Percentiles rank a stretch among this genome's conserved stretches.
phyloP scores from a whole-genome alignment of 73 alveolate genomes.

The Paramecium caudatum region DNA sequence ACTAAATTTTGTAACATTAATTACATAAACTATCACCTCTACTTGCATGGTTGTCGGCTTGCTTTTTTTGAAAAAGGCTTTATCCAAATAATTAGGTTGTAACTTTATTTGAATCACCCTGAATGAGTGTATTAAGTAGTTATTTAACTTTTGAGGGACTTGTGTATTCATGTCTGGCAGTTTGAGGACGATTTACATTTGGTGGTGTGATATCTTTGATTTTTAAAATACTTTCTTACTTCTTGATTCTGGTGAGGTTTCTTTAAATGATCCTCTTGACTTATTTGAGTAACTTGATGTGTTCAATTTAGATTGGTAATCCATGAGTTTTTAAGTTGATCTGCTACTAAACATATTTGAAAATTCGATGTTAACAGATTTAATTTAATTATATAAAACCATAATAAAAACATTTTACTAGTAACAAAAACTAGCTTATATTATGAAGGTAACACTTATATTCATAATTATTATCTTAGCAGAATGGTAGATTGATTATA shows the following conservation, averaged over 20 bases:
- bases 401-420: no score
- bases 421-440: no score
- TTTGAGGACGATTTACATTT: constrained; percentile 1
- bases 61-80: constrained; percentile 30
- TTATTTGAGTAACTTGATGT: constrained; percentile 31
- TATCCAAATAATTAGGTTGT: constrained; percentile 25
- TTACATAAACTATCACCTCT: constrained; percentile 51
- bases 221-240: neutral
- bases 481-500: no score
- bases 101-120: constrained; percentile 1
- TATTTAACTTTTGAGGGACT: constrained; percentile 6
- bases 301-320: neutral
- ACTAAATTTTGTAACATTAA: neutral
- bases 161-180: constrained; percentile 13
- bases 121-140: constrained; percentile 1
- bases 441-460: no score
- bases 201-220: constrained; percentile 10
- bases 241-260: constrained; percentile 33
- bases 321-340: constrained; percentile 20
- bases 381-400: neutral
- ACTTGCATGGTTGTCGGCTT: neutral
- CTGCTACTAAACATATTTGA: constrained; percentile 39
- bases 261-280: constrained; percentile 48
- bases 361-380: constrained; percentile 50
- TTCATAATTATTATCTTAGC: no score